Evolutionary conservation across 2,329 filamentous ascomycete species (phyloP).

Genomic region (Coniella vitis): DNA sequence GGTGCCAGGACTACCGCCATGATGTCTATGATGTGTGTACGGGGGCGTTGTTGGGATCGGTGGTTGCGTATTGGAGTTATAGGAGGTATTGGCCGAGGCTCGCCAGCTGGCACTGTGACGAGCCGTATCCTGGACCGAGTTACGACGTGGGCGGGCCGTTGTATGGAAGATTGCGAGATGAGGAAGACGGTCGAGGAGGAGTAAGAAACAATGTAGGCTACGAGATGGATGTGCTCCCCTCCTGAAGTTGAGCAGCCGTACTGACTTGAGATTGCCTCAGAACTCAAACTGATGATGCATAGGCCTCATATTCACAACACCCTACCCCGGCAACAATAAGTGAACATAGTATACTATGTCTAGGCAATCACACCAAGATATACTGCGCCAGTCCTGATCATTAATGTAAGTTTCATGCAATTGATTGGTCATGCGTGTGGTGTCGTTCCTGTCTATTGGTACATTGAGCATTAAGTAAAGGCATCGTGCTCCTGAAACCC

Average conservation of each 20-base stretch:
- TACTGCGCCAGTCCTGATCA: not conserved
- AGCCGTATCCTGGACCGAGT: conserved; percentile 46
- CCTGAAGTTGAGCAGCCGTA: not conserved
- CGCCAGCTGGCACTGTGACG: conserved; percentile 44
- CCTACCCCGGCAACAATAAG: not conserved
- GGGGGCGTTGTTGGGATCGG: conserved; percentile 53
- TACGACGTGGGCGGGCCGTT: conserved; percentile 20
- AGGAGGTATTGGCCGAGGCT: conserved; percentile 56
- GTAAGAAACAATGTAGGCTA: conserved; percentile 30
- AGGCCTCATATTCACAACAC: not conserved
- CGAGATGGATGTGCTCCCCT: conserved; percentile 26
- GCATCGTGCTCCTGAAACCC: conserved; percentile 1
- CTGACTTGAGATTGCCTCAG: conserved; percentile 15
- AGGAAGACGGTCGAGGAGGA: conserved; percentile 37
- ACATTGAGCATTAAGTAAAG: conserved; percentile 21
- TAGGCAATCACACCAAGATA: too few relatives aligned
- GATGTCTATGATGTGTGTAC: conserved; percentile 63
- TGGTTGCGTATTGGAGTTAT: conserved; percentile 60
- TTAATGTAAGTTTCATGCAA: conserved; percentile 5
- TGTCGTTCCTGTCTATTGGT: conserved; percentile 21
- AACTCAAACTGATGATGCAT: not conserved
- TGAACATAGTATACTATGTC: too few relatives aligned
- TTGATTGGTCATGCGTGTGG: conserved; percentile 5
- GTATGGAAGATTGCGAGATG: conserved; percentile 43
- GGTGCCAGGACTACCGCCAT: conserved; percentile 64